Base-by-base conservation (phyloP, 345 rosid species). In the Melastoma malabathricum region DNA sequence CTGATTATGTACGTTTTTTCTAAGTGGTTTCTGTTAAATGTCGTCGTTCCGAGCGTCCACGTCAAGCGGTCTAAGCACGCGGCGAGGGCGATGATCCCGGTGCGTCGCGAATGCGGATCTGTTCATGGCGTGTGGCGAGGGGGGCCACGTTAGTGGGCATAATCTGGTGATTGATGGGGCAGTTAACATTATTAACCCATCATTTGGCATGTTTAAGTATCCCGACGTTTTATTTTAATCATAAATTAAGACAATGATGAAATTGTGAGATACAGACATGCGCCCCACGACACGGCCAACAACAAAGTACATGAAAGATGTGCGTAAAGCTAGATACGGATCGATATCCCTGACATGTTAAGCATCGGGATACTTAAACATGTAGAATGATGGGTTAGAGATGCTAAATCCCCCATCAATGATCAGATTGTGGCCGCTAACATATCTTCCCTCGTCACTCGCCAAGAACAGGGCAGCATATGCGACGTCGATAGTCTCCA, bases 61-160 rank as follows among this genome's bases (percentile, higher is more conserved):
- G n/a, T n/a, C n/a, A n/a, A n/a, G n/a, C n/a, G n/a, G 44, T 55
- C 62, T 10, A 77, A 68, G 64, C 79, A 71, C 2, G 66, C 73
- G 0, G 71, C 75, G 0, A 61, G 68, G 19, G 74, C 50, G 47
- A 70, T 73, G 82, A 57, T 73, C 59, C 72, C 76, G 0, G 47
- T 65, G 1, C 68, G 74, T 9, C 51, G 51, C 14, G 79, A 76
- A 15, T 41, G 64, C 64, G 70, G 70, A 15, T 1, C 62, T 80
- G 54, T 76, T 54, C 64, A 52, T 80, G 55, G 74, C 71, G 0
- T 60, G 86, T 41, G 86, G 74, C 9, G 86, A 80, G 56, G 69
- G 64, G 0, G 72, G 66, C 44, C 76, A 74, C 8, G n/a, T 80
- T 3, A 80, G 76, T 19, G 83, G 83, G 6, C 76, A 67, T 27